Percentiles rank a stretch among this genome's conserved stretches.
These are phyloP conservation scores for Scheffersomyces cryptocercus DNA, from an alignment of 1,139 yeast species.

Conservation along the genomic window DNA sequence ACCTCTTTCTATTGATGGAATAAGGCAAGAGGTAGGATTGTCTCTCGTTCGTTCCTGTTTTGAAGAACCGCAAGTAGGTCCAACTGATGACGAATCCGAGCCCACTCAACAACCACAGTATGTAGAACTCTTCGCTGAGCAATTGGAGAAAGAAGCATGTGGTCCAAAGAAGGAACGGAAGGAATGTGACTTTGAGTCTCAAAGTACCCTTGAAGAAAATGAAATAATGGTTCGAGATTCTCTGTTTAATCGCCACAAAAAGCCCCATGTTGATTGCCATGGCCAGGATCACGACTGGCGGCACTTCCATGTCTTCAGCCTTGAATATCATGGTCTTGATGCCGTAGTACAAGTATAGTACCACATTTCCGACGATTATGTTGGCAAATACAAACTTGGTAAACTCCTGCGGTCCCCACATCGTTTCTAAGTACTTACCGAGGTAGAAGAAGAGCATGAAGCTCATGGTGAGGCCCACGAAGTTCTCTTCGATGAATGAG, in stretches of 20 bases:
- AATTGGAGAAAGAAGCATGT: constrained; percentile 19
- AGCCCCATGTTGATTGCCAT: constrained; percentile 43
- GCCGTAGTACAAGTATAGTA: constrained; percentile 35
- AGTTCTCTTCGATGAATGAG: constrained; percentile 36
- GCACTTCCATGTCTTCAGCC: constrained; percentile 21
- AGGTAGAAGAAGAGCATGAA: constrained; percentile 31
- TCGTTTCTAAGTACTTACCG: constrained; percentile 39
- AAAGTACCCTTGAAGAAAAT: constrained; percentile 40
- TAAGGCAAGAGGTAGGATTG: constrained; percentile 44
- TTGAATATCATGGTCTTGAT: constrained; percentile 25
- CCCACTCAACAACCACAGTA: constrained; percentile 25
- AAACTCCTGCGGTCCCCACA: constrained; percentile 40
- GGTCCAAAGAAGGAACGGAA: constrained; percentile 35
- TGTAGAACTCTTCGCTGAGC: constrained; percentile 31
- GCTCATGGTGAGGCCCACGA: constrained; percentile 28
- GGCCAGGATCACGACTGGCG: constrained; percentile 40
- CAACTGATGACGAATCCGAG: constrained; percentile 41
- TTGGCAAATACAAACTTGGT: constrained; percentile 27
- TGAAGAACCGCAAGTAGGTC: constrained; percentile 41
- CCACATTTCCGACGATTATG: constrained; percentile 32
- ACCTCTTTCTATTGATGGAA: constrained; percentile 23
- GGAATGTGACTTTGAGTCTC: constrained; percentile 37
- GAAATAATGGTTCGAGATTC: constrained; percentile 46
- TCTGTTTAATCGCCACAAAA: constrained; percentile 45
- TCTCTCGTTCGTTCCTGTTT: constrained; percentile 44